Base-by-base conservation (phyloP, 106 monocot genomes). In the Posidonia australis region DNA sequence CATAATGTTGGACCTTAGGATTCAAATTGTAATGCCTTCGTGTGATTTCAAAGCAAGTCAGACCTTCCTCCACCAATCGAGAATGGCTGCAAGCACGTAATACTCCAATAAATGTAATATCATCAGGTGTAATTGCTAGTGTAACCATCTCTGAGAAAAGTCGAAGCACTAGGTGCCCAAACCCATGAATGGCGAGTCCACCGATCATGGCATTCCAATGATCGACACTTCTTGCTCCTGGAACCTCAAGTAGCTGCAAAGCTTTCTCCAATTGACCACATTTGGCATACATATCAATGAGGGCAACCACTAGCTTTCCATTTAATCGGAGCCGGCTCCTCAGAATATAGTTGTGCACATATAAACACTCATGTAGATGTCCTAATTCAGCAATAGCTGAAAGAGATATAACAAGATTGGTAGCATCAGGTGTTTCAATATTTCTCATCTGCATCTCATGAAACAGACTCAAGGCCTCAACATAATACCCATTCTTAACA, bases 281-380 rank as follows among this genome's bases (percentile, higher is more conserved):
- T n/a, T n/a, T 87, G 16, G 80, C 64, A 60, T 87, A 87, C 87
- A 81, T 87, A 32, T 87, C 78, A 0, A 87, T 76, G 26, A 87
- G 87, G 1, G 72, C 68, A 13, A 73, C 80, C 1, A 78, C 81
- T 0, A 83, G 67, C 30, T 76, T 78, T 1, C 78, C 76, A 44
- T 76, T 47, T 14, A 87, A 64, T 58, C 70, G 31, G 17, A 81
- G 57, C n/a, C 27, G 14, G 6, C 61, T 70, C 62, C 70, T 66
- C 18, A 62, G 9, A 13, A 83, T 74, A 16, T 70, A 73, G 18
- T 70, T 41, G 45, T 87, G 87, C 1, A 87, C 24, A 2, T 53
- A 60, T 6, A 72, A 22, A 12, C 87, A 83, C 10, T 81, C 66
- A 23, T 52, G 21, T 13, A 78, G 16, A 10, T 45, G 59, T 5